phyloP scores from a whole-genome alignment of 2,329 filamentous ascomycete species.

The Parastagonospora nodorum region DNA sequence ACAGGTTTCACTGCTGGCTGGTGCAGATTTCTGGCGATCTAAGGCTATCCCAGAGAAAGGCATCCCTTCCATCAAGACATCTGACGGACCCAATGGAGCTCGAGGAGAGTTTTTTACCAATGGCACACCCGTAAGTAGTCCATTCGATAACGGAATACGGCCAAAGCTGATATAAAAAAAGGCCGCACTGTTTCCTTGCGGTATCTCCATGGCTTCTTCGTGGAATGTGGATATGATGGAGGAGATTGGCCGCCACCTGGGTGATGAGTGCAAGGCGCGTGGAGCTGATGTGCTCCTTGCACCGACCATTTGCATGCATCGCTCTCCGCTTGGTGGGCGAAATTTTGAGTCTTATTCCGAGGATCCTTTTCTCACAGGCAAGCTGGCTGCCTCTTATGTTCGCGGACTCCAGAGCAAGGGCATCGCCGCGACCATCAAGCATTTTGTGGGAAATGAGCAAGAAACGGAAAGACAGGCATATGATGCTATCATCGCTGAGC shows the following conservation, averaged over 20 bases:
- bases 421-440: conserved; percentile 79
- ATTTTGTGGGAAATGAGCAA: conserved; percentile 75
- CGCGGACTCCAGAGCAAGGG: conserved; percentile 74
- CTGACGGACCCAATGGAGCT: conserved; percentile 73
- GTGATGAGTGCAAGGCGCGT: conserved; percentile 72
- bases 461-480: conserved; percentile 70
- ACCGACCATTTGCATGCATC: conserved; percentile 80
- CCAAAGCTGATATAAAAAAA: conserved; percentile 42
- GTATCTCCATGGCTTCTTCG: conserved; percentile 76
- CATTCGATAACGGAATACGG: conserved; percentile 4
- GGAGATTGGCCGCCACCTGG: conserved; percentile 72
- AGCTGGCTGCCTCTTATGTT: conserved; percentile 73
- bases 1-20: conserved; percentile 49
- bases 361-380: conserved; percentile 77
- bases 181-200: conserved; percentile 79
- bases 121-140: conserved; percentile 46
- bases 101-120: conserved; percentile 70
- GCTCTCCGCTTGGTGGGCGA: conserved; percentile 79
- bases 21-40: conserved; percentile 73
- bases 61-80: conserved; percentile 67
- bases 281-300: conserved; percentile 75
- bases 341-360: conserved; percentile 90
- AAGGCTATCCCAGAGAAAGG: conserved; percentile 63
- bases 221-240: conserved; percentile 76
- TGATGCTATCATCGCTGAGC: conserved; percentile 67